Base-by-base conservation (phyloP, 371 early-diverging fungal genomes). In the Saksenaea oblongispora region DNA sequence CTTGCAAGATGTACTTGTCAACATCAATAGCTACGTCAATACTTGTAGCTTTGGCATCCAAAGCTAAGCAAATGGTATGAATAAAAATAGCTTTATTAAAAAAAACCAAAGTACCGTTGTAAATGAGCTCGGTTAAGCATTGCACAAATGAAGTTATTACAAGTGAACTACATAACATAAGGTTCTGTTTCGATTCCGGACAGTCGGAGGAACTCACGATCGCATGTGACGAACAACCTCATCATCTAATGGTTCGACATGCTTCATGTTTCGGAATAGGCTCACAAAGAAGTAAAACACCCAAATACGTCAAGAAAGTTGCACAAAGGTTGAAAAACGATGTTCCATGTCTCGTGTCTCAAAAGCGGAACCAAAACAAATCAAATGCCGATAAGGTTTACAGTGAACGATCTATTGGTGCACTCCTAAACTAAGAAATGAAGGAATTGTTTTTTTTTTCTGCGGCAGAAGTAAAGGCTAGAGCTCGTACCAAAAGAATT, bases 71-170 rank as follows among this genome's bases (percentile, higher is more conserved):
- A 24, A 42, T 18, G 36, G 58, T 31, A n/a, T 18, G 47, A 47
- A 47, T 47, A 47, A 18, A 47, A 47, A 51, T 22, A 57, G 34
- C 53, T 14, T n/a, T 10, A 26, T 14, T 47, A 22, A 60, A 41
- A 53, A 58, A 18, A 42, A 14, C 34, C 28, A 34, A 24, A 14
- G 24, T 75, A 85, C 87, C 74, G 61, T 91, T 91, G 39, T 83
- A 76, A 39, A 89, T 71, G 17, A 91, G 79, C 55, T 91, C 89
- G 11, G 74, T 62, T 26, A 84, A 60, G 60, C 89, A 89, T 56
- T 84, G 84, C 11, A 75, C 64, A 35, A 87, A 56, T 13, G 84
- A 77, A 26, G 73, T 71, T 47, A 87, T 78, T 47, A 82, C 74
- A 34, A 87, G 61, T 7, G 83, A 77, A 36, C 82, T 81, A 59